A percentile compares a stretch with the other conserved stretches of the same genome.
Evolutionary conservation across 176 grass and related monocot genomes (phyloP).

Genomic region (Musa troglodytarum): DNA sequence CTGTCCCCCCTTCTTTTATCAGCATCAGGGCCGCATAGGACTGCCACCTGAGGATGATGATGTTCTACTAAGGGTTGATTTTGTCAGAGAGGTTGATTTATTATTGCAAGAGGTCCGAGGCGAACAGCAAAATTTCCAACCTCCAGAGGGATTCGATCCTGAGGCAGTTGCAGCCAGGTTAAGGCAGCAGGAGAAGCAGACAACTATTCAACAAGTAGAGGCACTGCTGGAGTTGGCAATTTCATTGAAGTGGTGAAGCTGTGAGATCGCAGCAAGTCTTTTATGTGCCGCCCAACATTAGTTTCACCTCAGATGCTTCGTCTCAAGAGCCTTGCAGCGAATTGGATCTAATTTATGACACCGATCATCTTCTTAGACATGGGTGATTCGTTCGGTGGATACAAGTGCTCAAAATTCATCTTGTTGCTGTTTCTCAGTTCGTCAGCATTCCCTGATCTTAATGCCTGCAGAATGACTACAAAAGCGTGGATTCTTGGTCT

Average conservation of each 20-base stretch:
- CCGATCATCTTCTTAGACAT: neutral
- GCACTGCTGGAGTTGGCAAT: slow-evolving; percentile 56
- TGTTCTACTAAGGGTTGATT: slow-evolving; percentile 72
- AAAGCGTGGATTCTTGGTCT: no score
- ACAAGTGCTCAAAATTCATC: no score
- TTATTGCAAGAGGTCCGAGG: slow-evolving; percentile 67
- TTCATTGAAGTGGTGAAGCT: slow-evolving; percentile 61
- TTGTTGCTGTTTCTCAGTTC: no score
- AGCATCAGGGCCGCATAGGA: slow-evolving; percentile 57
- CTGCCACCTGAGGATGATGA: slow-evolving; percentile 66
- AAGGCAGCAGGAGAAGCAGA: slow-evolving; percentile 81
- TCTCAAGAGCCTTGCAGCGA: neutral
- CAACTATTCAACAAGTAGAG: slow-evolving; percentile 60
- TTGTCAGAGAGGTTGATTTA: slow-evolving; percentile 68
- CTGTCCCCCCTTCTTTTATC: slow-evolving; percentile 5
- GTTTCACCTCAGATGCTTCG: neutral
- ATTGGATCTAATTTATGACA: neutral
- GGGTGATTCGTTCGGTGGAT: neutral
- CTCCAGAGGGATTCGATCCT: slow-evolving; percentile 49
- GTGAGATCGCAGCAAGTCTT: neutral
- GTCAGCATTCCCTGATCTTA: no score
- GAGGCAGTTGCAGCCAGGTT: slow-evolving; percentile 68
- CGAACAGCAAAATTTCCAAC: slow-evolving; percentile 35
- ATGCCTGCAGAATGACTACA: no score
- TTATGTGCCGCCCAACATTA: neutral